A percentile compares a stretch with the other conserved stretches of the same genome.
phyloP scores from a whole-genome alignment of 2,329 filamentous ascomycete genomes.

The Sporothrix protearum region DNA sequence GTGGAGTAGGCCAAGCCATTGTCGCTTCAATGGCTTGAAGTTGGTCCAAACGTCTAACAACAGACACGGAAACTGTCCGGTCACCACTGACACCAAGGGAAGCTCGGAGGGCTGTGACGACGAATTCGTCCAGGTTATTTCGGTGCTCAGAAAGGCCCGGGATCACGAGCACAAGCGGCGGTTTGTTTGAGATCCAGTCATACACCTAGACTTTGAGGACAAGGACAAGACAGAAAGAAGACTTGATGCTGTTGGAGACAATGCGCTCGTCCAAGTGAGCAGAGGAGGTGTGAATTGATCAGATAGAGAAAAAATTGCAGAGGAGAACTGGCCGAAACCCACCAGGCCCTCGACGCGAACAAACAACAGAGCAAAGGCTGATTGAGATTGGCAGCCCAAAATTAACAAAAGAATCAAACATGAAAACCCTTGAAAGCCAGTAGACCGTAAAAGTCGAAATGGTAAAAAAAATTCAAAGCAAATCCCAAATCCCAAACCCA shows the following conservation, averaged over 20 bases:
- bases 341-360: not conserved
- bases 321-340: not conserved
- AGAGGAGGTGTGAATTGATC: not conserved
- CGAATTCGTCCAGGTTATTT: not conserved
- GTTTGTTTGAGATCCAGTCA: not conserved
- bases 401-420: not conserved
- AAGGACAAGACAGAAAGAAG: not conserved
- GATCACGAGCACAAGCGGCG: not conserved
- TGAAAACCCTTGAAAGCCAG: not conserved
- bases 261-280: conserved; percentile 4
- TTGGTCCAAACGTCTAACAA: not conserved
- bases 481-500: not conserved
- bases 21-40: not conserved
- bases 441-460: not conserved
- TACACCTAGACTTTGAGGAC: not conserved
- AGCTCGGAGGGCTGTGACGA: not conserved
- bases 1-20: not conserved
- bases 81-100: not conserved
- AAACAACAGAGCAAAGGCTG: not conserved
- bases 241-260: not conserved
- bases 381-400: not conserved
- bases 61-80: not conserved
- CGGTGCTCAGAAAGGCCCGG: not conserved
- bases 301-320: not conserved
- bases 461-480: not conserved